Conservation (phyloP, 1,139 yeast species). For the Lodderomyces margitis region DNA sequence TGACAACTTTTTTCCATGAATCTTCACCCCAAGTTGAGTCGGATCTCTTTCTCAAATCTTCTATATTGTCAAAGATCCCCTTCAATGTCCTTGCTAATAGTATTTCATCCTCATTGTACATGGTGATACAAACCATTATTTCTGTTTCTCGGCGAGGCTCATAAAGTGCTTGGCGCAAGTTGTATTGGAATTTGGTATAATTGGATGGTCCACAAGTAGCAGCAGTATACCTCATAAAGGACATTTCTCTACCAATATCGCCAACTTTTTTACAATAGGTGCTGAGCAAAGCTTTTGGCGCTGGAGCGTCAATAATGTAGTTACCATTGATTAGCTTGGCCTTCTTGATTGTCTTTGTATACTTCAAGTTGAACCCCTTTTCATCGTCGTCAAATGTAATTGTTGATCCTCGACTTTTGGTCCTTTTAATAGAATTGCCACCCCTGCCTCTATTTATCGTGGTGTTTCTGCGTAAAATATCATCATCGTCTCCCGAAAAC, state of each 20-base stretch:
- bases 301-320: conserved; percentile 78
- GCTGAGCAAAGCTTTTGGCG: conserved; percentile 55
- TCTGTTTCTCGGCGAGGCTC: conserved; percentile 69
- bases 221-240: conserved; percentile 77
- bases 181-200: conserved; percentile 55
- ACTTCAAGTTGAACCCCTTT: conserved; percentile 40
- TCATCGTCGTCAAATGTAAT: conserved; percentile 28
- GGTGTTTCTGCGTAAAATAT: conserved; percentile 33
- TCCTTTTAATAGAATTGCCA: conserved; percentile 2
- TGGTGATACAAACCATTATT: conserved; percentile 69
- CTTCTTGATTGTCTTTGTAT: conserved; percentile 48
- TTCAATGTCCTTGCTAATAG: conserved; percentile 69
- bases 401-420: conserved; percentile 6
- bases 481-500: conserved; percentile 47
- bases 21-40: conserved; percentile 76
- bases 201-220: conserved; percentile 78
- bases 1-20: conserved; percentile 78
- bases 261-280: conserved; percentile 52
- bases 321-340: conserved; percentile 67
- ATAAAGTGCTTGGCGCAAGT: conserved; percentile 66
- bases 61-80: conserved; percentile 74
- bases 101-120: conserved; percentile 79
- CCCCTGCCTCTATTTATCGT: conserved; percentile 21
- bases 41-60: conserved; percentile 54
- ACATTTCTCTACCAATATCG: conserved; percentile 50